phyloP scores from a whole-genome alignment of 148 eudicot genomes.

The Polygonum aviculare region DNA sequence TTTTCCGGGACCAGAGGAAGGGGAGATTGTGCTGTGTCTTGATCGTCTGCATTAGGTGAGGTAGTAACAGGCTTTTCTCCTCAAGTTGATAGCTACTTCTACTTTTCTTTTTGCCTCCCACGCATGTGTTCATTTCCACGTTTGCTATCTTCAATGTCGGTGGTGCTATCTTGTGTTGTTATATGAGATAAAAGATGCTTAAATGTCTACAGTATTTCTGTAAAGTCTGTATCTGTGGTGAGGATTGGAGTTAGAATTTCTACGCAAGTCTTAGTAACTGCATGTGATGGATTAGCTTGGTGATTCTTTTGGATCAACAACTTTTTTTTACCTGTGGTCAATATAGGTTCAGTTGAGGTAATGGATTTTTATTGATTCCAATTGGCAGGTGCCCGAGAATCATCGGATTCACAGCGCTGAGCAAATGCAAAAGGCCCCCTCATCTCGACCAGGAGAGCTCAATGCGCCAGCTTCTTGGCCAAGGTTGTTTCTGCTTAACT shows the following conservation, averaged over 20 bases:
- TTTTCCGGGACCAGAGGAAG: not conserved
- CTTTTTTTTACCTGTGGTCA: not conserved
- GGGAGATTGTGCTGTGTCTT: not conserved
- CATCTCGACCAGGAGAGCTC: conserved; percentile 27
- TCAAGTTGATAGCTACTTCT: not conserved
- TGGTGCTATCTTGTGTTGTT: not conserved
- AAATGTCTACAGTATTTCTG: not conserved
- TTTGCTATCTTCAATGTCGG: not conserved
- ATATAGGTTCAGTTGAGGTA: conserved; percentile 4
- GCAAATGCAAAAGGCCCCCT: conserved; percentile 46
- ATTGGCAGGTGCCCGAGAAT: conserved; percentile 7
- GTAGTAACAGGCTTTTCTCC: not conserved
- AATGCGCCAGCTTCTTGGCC: conserved; percentile 22
- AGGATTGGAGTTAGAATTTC: not conserved
- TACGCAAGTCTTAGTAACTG: not conserved
- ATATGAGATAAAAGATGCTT: not conserved
- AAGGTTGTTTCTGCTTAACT: conserved; percentile 23
- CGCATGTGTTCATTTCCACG: not conserved
- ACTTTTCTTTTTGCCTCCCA: not conserved
- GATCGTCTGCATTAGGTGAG: not conserved
- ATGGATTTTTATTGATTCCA: conserved; percentile 18
- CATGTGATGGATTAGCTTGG: conserved; percentile 6
- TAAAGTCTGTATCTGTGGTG: not conserved
- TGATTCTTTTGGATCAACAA: not conserved
- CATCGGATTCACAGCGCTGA: not conserved